These are phyloP conservation scores for Curvularia lunata DNA, from an alignment of 2,329 filamentous ascomycete genomes.

Conservation along the genomic window DNA sequence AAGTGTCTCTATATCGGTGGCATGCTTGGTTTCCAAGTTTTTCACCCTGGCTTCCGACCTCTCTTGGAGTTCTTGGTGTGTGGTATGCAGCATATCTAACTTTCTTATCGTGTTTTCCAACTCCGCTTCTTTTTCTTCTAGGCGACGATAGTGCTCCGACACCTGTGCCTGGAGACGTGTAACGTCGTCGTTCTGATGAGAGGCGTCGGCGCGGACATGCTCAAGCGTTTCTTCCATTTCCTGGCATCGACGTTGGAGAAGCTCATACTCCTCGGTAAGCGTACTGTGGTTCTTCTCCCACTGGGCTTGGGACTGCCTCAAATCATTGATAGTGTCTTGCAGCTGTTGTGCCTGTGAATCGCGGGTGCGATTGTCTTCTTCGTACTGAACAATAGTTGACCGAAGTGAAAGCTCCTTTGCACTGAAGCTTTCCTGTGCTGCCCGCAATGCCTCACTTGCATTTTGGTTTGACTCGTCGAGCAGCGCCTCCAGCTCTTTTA, in stretches of 20 bases:
- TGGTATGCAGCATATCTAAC: constrained; percentile 26
- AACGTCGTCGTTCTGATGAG: constrained; percentile 31
- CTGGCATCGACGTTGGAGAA: constrained; percentile 38
- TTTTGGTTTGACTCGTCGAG: constrained; percentile 47
- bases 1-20: constrained; percentile 23
- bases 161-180: constrained; percentile 26
- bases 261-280: constrained; percentile 36
- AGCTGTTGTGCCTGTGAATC: constrained; percentile 18
- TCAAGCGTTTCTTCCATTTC: constrained; percentile 34
- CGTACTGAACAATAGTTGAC: constrained; percentile 27
- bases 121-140: constrained; percentile 28
- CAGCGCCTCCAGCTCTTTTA: constrained; percentile 45
- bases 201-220: constrained; percentile 21
- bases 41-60: constrained; percentile 27
- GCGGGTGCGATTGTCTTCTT: constrained; percentile 23
- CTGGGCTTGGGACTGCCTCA: constrained; percentile 17
- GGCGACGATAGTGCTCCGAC: constrained; percentile 25
- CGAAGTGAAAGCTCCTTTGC: constrained; percentile 48
- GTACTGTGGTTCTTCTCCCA: constrained; percentile 17
- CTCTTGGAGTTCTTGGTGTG: constrained; percentile 27
- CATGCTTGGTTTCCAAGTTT: constrained; percentile 26
- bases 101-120: constrained; percentile 21
- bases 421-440: constrained; percentile 31
- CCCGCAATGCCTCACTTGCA: constrained; percentile 38
- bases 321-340: constrained; percentile 8